Conservation (phyloP, 495 filamentous ascomycete species). For the Annulohypoxylon moriforme region DNA sequence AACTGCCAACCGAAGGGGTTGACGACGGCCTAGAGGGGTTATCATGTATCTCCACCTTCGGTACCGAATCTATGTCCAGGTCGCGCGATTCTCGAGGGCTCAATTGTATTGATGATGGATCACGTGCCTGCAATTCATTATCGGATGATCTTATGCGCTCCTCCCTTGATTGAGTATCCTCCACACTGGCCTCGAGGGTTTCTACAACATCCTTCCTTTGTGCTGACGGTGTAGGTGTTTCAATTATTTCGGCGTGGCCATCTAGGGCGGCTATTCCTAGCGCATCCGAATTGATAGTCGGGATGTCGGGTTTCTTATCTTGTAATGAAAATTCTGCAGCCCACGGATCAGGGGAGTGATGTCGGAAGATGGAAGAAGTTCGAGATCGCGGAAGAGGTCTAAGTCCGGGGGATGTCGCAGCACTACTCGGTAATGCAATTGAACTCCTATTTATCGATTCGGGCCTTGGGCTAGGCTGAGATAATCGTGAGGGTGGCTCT, state of each 20-base stretch:
- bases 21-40: constrained; percentile 54
- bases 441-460: constrained; percentile 50
- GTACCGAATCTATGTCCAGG: constrained; percentile 10
- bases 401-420: constrained; percentile 47
- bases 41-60: constrained; percentile 33
- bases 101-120: neutral
- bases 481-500: constrained; percentile 47
- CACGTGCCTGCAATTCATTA: neutral
- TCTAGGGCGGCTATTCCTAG: neutral
- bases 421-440: constrained; percentile 55
- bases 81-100: constrained; percentile 6
- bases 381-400: constrained; percentile 48
- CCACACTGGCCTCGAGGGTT: neutral
- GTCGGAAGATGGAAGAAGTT: constrained; percentile 52
- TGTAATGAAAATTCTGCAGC: constrained; percentile 48
- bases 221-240: neutral
- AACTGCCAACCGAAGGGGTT: constrained; percentile 55
- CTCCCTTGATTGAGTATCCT: neutral
- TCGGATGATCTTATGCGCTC: neutral
- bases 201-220: constrained; percentile 6
- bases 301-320: constrained; percentile 8
- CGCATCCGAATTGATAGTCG: constrained; percentile 12
- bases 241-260: neutral
- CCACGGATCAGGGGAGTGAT: constrained; percentile 67
- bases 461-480: constrained; percentile 48